Conservation (phyloP, 2,329 filamentous ascomycete species). For the Cercospora zeina region DNA sequence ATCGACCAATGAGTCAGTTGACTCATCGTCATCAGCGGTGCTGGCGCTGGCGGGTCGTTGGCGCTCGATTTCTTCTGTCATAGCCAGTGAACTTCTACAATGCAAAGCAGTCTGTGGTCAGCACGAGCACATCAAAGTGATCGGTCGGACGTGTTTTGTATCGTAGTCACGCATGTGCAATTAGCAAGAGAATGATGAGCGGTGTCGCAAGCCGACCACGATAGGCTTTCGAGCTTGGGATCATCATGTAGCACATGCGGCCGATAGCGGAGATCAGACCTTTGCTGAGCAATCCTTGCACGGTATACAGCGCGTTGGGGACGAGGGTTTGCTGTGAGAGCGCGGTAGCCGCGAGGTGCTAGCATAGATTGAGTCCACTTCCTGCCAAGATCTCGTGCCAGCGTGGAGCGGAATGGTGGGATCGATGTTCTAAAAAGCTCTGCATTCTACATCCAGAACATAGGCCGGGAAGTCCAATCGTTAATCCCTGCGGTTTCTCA, state of each 20-base stretch:
- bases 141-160: not conserved
- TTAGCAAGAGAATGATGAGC: conserved; percentile 5
- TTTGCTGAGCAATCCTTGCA: conserved; percentile 10
- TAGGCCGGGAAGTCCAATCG: not conserved
- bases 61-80: conserved; percentile 9
- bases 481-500: not conserved
- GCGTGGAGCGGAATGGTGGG: conserved; percentile 7
- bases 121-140: not conserved
- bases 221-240: conserved; percentile 12
- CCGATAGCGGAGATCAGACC: conserved; percentile 9
- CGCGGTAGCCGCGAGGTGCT: not conserved
- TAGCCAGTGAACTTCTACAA: not conserved
- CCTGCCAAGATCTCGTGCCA: conserved; percentile 6
- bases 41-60: conserved; percentile 2
- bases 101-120: not conserved
- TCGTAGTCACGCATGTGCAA: not conserved
- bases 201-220: conserved; percentile 10
- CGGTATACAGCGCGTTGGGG: not conserved
- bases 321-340: not conserved
- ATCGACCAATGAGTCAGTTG: conserved; percentile 16
- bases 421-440: not conserved
- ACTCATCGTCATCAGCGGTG: conserved; percentile 12
- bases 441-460: not conserved
- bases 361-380: not conserved
- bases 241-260: conserved; percentile 9